Evolutionary conservation across 805 yeast genomes (phyloP).

Genomic region (Suhomyces vadensis): DNA sequence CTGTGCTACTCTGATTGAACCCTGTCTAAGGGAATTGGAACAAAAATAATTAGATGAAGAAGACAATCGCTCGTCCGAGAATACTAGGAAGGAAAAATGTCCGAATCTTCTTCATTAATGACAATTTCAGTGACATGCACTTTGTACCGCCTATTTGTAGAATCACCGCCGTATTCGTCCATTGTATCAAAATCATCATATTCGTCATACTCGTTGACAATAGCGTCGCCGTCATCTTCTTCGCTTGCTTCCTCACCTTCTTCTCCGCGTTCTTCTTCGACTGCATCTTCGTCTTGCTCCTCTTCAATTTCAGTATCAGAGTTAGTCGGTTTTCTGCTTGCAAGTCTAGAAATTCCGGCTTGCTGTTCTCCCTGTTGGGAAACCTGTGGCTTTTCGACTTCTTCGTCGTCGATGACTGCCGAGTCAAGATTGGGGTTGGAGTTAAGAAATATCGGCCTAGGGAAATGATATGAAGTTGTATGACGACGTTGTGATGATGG

Average conservation of each 20-base stretch:
- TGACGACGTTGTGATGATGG: constrained; percentile 23
- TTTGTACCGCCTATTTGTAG: constrained; percentile 28
- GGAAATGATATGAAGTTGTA: constrained; percentile 27
- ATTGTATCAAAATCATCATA: constrained; percentile 18
- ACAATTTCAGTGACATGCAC: constrained; percentile 45
- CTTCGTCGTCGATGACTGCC: constrained; percentile 13
- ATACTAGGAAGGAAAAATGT: constrained; percentile 24
- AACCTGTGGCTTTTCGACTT: not conserved
- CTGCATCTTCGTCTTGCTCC: not conserved
- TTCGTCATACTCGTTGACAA: constrained; percentile 21
- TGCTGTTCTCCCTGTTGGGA: not conserved
- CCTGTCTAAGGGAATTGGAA: not conserved
- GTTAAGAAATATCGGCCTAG: constrained; percentile 22
- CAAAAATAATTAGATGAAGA: not conserved
- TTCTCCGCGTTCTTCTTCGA: no score
- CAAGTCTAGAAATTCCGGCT: no score
- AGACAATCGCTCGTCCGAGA: not conserved
- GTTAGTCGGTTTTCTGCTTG: no score
- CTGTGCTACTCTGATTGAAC: not conserved
- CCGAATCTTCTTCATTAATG: constrained; percentile 35
- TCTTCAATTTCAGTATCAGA: not conserved
- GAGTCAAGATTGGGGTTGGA: constrained; percentile 12
- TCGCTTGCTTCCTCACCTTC: constrained; percentile 13
- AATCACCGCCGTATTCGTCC: constrained; percentile 23
- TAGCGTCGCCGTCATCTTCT: constrained; percentile 16